Base-by-base conservation (phyloP, 768 basidiomycete genomes). In the Cystobasidium onofrii region DNA sequence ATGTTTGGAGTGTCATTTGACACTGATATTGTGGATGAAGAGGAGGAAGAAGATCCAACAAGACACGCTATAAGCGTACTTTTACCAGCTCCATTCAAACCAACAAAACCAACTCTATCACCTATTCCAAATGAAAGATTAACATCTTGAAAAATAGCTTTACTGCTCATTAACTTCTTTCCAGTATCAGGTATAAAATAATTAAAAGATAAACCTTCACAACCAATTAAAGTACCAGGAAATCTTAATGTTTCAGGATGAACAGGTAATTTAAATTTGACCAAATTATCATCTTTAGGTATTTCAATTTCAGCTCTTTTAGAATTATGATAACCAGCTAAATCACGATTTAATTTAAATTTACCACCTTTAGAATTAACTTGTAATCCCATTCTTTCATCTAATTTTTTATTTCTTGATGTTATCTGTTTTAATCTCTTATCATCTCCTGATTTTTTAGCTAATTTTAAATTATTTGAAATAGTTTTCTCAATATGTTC, bases 401-500 rank as follows among this genome's bases (percentile, higher is more conserved):
- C 83, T 7, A 85, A 81, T 81, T 87, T 87, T 81, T 87, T 88
- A 78, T 86, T 85, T 10, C 88, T 81, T 23, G 85, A 85, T 10
- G 85, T 85, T 1, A 85, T 88, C 82, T 84, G 83, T 1, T 81
- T 77, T 25, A 80, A 78, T 27, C 76, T 78, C 75, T 88, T 88
- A 64, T 88, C 87, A 75, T 88, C 87, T 0, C 87, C 87, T 0
- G 86, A 85, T 41, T 84, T 82, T 76, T 84, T 86, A 0, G 87
- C 87, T 7, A 83, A 82, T 64, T 83, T 82, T 0, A 84, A 81
- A 12, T 84, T 85, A 63, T 83, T 83, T 43, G 84, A 83, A 39
- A 89, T 89, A 27, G 85, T 85, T 2, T 84, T 83, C 77, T 86
- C 83, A 54, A 88, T 86, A 76, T 84, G 81, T 13, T 80, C 82